Base-by-base conservation (phyloP, 140 eudicot species). In the Stevia rebaudiana region DNA sequence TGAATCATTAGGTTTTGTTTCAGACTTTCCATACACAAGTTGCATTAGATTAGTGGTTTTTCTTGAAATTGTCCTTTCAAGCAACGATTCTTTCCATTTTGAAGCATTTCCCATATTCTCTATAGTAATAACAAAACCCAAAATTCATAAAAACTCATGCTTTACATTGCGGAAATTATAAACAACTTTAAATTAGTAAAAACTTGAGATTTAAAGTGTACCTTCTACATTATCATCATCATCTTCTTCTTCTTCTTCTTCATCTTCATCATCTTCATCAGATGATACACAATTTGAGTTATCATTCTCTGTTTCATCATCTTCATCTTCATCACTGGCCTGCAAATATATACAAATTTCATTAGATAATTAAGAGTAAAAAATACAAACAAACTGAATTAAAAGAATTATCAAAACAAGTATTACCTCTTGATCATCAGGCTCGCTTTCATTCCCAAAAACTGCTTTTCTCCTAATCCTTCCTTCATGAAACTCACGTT, bases 51-150 rank as follows among this genome's bases (percentile, higher is more conserved):
- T 88, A 60, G 76, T 69, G 42, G 65, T 85, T 61, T 83, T 77
- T 61, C 96, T 76, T 35, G 75, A 69, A 21, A 64, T 54, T 19
- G 89, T 92, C 72, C 89, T 74, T 54, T 88, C 87, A 22, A 72
- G 77, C 80, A 92, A 54, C 18, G 87, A 81, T 52, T 88, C 96
- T 77, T 80, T 88, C 98, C 98, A 92, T 71, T 82, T 92, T 40
- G 96, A 81, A 65, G 84, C 82, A 81, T 88, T 92, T 62, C 95
- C 98, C 80, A 74, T 22, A 64, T 73, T 86, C 69, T 81, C 96
- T 65, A 77, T 79, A 73, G 65, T 40, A 61, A 72, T 68, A 43
- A 40, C 68, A 43, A 40, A 51, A 9, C 16, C 41, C 39, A 8
- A 16, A 43, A 21, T 63, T 37, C 42, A 25, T 3, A 63, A 39